A percentile compares a stretch with the other conserved stretches of the same genome.
Evolutionary conservation across 768 basidiomycete species (phyloP).

Genomic region (Rhizopogon roseolus): DNA sequence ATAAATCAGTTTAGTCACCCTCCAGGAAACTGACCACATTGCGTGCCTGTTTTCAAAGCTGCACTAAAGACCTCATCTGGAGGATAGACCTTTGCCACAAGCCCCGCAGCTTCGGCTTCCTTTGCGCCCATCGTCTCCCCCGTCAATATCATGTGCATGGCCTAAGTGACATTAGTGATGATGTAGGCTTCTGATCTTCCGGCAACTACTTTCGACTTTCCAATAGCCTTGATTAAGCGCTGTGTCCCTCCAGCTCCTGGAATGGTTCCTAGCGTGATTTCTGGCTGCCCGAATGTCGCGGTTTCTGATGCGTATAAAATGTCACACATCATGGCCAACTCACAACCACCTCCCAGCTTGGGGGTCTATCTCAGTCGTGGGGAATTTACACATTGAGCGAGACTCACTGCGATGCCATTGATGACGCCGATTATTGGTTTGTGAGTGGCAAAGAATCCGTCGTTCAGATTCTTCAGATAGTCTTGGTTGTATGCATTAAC

Average conservation of each 20-base stretch:
- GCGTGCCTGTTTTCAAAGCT: slow-evolving; percentile 36
- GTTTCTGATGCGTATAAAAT: slow-evolving; percentile 85
- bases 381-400: neutral
- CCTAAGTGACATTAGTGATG: slow-evolving; percentile 18
- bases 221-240: slow-evolving; percentile 77
- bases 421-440: slow-evolving; percentile 95
- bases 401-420: slow-evolving; percentile 80
- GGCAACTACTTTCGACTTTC: slow-evolving; percentile 55
- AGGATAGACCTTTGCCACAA: slow-evolving; percentile 41
- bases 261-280: slow-evolving; percentile 92
- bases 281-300: slow-evolving; percentile 92
- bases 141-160: slow-evolving; percentile 55
- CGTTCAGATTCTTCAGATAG: slow-evolving; percentile 41
- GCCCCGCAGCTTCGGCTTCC: slow-evolving; percentile 42
- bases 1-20: neutral
- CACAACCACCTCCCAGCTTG: slow-evolving; percentile 96
- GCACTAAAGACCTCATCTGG: slow-evolving; percentile 35
- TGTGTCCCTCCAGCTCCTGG: slow-evolving; percentile 94
- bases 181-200: neutral
- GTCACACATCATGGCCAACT: slow-evolving; percentile 94
- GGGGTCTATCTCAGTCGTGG: neutral
- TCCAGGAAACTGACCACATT: neutral
- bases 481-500: slow-evolving; percentile 39
- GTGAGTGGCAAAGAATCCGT: slow-evolving; percentile 45
- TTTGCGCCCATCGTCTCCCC: slow-evolving; percentile 41